phyloP scores from a whole-genome alignment of 305 asterid genomes.

The Solanum hybrid region DNA sequence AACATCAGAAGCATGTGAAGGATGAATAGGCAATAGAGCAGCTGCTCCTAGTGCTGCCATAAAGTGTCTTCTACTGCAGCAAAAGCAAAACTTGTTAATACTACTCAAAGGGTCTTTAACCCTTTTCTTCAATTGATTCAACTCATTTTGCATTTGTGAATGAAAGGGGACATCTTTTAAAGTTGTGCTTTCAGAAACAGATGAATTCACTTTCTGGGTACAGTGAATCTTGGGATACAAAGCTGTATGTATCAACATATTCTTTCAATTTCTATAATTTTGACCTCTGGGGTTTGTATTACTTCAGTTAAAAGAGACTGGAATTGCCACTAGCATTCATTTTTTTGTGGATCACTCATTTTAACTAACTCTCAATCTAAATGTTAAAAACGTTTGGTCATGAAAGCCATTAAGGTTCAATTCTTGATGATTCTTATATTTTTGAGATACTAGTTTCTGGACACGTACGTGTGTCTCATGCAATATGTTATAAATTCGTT shows the following conservation, averaged over 20 bases:
- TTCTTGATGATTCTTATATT: neutral
- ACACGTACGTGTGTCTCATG: neutral
- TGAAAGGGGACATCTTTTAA: constrained; percentile 8
- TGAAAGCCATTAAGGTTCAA: neutral
- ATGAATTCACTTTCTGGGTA: constrained; percentile 1
- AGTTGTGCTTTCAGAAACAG: constrained; percentile 9
- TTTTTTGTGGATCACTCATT: neutral
- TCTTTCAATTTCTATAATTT: neutral
- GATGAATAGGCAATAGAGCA: constrained; percentile 27
- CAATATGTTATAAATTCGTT: no score
- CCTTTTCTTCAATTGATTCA: constrained; percentile 15
- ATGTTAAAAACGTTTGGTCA: neutral
- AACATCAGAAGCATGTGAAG: constrained; percentile 37
- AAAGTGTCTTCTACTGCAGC: constrained; percentile 48
- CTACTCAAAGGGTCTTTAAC: constrained; percentile 8
- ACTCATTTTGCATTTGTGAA: constrained; percentile 15
- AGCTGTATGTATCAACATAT: neutral
- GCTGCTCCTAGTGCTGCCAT: constrained; percentile 37
- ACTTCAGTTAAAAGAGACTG: neutral
- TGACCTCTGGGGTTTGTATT: neutral
- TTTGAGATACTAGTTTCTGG: neutral
- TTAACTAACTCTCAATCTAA: neutral
- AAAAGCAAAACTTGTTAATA: constrained; percentile 33
- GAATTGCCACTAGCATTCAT: neutral
- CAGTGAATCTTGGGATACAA: neutral